These are phyloP conservation scores for Kondoa subrosea DNA, from an alignment of 768 basidiomycete species.

Conservation along the genomic window DNA sequence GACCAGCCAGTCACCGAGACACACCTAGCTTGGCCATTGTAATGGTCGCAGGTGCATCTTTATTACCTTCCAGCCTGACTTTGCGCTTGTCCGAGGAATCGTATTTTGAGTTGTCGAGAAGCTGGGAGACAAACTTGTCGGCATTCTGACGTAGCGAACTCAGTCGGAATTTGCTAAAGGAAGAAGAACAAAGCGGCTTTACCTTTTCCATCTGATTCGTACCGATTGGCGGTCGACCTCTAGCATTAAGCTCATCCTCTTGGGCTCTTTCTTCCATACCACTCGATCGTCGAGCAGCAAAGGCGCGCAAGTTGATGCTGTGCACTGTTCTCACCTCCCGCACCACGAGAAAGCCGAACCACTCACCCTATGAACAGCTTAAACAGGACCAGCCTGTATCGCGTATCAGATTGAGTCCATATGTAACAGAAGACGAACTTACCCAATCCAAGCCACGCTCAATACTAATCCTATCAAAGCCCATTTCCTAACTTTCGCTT, in stretches of 20 bases:
- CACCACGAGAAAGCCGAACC: neutral
- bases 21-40: constrained; percentile 12
- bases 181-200: neutral
- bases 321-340: neutral
- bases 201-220: constrained; percentile 32
- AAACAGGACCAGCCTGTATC: neutral
- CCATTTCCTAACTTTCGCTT: constrained; percentile 11
- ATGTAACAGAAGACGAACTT: constrained; percentile 35
- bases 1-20: too few relatives aligned
- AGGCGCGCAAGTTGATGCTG: constrained; percentile 32
- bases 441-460: constrained; percentile 67
- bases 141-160: neutral
- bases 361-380: neutral
- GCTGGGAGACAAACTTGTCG: neutral
- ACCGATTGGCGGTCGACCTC: constrained; percentile 32
- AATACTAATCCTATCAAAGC: constrained; percentile 33
- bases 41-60: neutral
- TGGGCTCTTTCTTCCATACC: constrained; percentile 32
- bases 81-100: constrained; percentile 7
- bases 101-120: constrained; percentile 5
- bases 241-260: constrained; percentile 33
- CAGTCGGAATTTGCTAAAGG: neutral
- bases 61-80: neutral
- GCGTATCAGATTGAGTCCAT: neutral
- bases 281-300: constrained; percentile 31